These are phyloP conservation scores for Candida caryicola DNA, from an alignment of 805 yeast genomes.

Conservation along the genomic window DNA sequence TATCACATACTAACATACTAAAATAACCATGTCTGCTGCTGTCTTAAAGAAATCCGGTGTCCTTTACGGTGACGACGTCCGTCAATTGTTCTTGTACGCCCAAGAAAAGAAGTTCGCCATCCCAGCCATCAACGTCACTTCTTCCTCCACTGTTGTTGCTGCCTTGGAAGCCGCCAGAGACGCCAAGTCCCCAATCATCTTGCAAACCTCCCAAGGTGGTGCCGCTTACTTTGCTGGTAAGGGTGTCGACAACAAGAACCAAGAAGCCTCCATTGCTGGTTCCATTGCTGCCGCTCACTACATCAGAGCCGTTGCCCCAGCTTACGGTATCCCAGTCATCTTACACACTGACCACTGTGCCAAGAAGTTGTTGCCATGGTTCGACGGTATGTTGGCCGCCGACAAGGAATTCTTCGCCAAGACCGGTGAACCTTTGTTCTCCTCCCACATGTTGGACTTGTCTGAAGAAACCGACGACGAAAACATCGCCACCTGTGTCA, in stretches of 20 bases:
- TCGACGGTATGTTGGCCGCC: slow-evolving; percentile 95
- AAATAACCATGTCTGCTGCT: slow-evolving; percentile 54
- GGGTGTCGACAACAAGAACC: slow-evolving; percentile 93
- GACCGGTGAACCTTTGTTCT: slow-evolving; percentile 94
- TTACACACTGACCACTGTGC: slow-evolving; percentile 99
- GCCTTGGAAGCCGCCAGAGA: slow-evolving; percentile 51
- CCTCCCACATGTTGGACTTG: slow-evolving; percentile 98
- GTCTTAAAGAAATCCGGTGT: slow-evolving; percentile 92
- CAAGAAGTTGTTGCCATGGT: slow-evolving; percentile 95
- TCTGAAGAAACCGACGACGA: slow-evolving; percentile 96
- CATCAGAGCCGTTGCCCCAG: slow-evolving; percentile 94
- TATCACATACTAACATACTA: slow-evolving; percentile 1
- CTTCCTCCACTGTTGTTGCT: slow-evolving; percentile 84
- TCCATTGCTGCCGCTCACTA: slow-evolving; percentile 97
- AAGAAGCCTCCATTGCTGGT: slow-evolving; percentile 92
- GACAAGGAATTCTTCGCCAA: slow-evolving; percentile 87
- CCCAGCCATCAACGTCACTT: slow-evolving; percentile 97
- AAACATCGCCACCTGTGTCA: slow-evolving; percentile 90
- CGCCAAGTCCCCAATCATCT: slow-evolving; percentile 80
- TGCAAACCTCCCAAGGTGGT: slow-evolving; percentile 98
- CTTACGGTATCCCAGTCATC: slow-evolving; percentile 94
- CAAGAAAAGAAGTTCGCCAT: slow-evolving; percentile 92
- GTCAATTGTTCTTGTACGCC: slow-evolving; percentile 82
- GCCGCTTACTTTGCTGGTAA: slow-evolving; percentile 99
- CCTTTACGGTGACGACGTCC: slow-evolving; percentile 97